Evolutionary conservation across 768 basidiomycete species (phyloP).

Genomic region (Serpula lacrymans): DNA sequence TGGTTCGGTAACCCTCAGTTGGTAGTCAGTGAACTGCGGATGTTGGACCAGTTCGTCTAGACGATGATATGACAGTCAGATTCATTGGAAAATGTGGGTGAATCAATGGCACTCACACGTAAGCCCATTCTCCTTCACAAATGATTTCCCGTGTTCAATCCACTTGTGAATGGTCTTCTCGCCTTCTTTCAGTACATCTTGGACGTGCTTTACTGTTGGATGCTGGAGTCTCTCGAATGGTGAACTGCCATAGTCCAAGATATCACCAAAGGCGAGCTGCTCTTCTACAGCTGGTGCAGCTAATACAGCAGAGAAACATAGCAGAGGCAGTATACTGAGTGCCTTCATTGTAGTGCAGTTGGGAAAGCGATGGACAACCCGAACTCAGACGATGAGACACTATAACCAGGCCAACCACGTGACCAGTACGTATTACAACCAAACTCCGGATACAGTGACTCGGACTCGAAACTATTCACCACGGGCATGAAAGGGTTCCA

Average conservation of each 20-base stretch:
- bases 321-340: conserved; percentile 29
- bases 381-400: no score
- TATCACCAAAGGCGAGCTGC: conserved; percentile 42
- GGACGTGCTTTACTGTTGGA: conserved; percentile 40
- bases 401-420: no score
- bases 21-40: conserved; percentile 46
- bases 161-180: conserved; percentile 57
- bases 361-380: no score
- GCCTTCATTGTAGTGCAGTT: conserved; percentile 35
- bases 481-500: no score
- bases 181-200: conserved; percentile 37
- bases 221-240: conserved; percentile 25
- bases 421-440: no score
- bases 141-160: conserved; percentile 60
- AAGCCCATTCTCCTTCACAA: conserved; percentile 66
- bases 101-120: conserved; percentile 49
- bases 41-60: conserved; percentile 62
- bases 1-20: conserved; percentile 63
- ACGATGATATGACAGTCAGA: conserved; percentile 2
- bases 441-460: no score
- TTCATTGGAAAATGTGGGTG: background rate
- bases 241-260: conserved; percentile 12
- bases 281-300: conserved; percentile 38
- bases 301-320: conserved; percentile 32
- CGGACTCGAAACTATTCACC: no score